A percentile compares a stretch with the other conserved stretches of the same genome.
Conservation (phyloP, 768 basidiomycete genomes). For the Amanita pseudoporphyria region DNA sequence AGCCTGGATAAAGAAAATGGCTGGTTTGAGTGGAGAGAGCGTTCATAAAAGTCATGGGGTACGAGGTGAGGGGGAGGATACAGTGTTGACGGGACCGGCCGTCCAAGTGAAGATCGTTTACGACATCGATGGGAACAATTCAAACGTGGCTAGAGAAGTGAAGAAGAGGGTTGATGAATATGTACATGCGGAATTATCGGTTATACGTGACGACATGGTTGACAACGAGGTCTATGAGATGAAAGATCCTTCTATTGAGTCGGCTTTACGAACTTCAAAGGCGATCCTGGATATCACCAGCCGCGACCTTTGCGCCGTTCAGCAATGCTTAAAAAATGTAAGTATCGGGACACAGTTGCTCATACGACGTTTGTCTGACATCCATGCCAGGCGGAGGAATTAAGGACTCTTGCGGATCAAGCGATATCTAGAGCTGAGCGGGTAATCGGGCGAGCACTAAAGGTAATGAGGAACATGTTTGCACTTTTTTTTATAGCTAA, state of each 20-base stretch:
- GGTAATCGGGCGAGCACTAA: slow-evolving; percentile 44
- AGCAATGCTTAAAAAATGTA: slow-evolving; percentile 45
- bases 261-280: slow-evolving; percentile 33
- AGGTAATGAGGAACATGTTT: slow-evolving; percentile 24
- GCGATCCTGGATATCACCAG: slow-evolving; percentile 41
- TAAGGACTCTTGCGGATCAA: slow-evolving; percentile 42
- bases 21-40: slow-evolving; percentile 13
- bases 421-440: slow-evolving; percentile 50
- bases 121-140: slow-evolving; percentile 30
- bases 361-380: not conserved
- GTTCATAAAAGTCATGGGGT: not conserved
- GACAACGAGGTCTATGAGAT: slow-evolving; percentile 13
- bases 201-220: not conserved
- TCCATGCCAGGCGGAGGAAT: slow-evolving; percentile 40
- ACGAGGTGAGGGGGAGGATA: not conserved
- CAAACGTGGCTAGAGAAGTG: slow-evolving; percentile 30
- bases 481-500: not conserved
- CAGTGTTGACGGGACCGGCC: not conserved
- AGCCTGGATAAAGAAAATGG: slow-evolving; percentile 56
- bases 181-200: slow-evolving; percentile 1
- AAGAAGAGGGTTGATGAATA: slow-evolving; percentile 17
- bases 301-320: slow-evolving; percentile 48
- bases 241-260: slow-evolving; percentile 28
- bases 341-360: slow-evolving; percentile 12
- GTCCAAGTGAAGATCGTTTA: slow-evolving; percentile 22